These are phyloP conservation scores for Euphorbia peplus DNA, from an alignment of 345 rosid species.

Conservation along the genomic window DNA sequence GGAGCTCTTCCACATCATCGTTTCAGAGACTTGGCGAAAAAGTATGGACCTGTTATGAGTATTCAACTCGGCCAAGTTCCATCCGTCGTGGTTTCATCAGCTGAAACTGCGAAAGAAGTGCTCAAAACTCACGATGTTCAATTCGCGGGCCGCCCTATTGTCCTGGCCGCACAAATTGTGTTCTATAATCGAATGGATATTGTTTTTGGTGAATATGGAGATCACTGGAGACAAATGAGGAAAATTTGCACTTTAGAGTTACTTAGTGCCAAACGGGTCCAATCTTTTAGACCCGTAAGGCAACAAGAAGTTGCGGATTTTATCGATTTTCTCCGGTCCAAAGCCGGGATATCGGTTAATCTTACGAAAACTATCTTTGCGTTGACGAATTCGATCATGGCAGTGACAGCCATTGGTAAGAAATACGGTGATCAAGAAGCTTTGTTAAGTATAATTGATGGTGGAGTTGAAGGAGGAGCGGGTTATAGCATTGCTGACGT, in stretches of 20 bases:
- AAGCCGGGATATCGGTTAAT: not conserved
- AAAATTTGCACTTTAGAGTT: conserved; percentile 13
- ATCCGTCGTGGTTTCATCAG: not conserved
- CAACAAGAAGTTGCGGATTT: conserved; percentile 20
- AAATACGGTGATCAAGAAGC: conserved; percentile 17
- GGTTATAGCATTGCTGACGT: not conserved
- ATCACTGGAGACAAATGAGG: not conserved
- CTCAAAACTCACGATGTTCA: not conserved
- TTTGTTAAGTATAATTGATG: not conserved
- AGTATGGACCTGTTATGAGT: not conserved
- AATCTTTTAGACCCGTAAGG: conserved; percentile 16
- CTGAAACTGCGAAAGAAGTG: not conserved
- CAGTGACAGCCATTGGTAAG: conserved; percentile 24
- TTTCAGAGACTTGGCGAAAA: not conserved
- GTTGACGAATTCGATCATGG: conserved; percentile 2
- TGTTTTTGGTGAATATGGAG: not conserved
- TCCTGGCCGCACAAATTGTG: not conserved
- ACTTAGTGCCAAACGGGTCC: conserved; percentile 17
- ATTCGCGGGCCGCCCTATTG: not conserved
- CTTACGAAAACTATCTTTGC: conserved; percentile 14
- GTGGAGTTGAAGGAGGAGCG: not conserved
- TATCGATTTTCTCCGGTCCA: not conserved
- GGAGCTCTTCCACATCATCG: not conserved
- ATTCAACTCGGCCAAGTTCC: not conserved
- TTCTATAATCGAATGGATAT: not conserved